Evolutionary conservation across 2,329 filamentous ascomycete species (phyloP), one percentile per base, ranked within the genome.

Genomic region (Aureobasidium vineae): DNA sequence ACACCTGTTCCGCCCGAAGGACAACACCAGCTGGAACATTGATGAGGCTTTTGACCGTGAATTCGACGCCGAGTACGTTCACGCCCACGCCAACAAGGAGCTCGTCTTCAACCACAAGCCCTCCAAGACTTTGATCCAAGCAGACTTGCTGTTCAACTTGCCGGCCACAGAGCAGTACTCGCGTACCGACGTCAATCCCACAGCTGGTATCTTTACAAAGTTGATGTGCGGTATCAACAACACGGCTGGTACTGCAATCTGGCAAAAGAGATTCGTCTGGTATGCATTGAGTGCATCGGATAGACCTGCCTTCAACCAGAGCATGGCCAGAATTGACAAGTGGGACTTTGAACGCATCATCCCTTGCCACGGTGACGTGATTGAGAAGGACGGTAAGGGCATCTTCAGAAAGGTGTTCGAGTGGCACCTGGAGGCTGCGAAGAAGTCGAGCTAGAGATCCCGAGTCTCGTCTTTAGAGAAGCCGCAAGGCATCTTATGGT

Each of bases 351-450:
- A 89, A 70, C 88, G 88, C 45, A 83, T 98, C 60, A 88, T 99
- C 68, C 92, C 94, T 0, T 98, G 94, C 76, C 95, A 99, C 78
- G 95, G 95, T 10, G 95, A 99, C 79, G 88, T 90, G 19, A 87
- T 98, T 70, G 89, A 95, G 76, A 84, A 75, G 1, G 85, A 82
- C 3, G 92, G 85, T 11, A 97, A 96, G 82, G 84, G 84, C 13
- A 81, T 90, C 19, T 96, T 94, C 70, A 80, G 84, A 72, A 91
- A 90, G 76, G 83, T 96, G 15, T 91, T 96, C 78, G 84, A 85
- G 72, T 97, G 93, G 92, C 90, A 96, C 80, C 75, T 96, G 74
- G 80, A 85, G 66, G 79, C 76, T 56, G 74, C 75, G 66, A 76
- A 76, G 69, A 76, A 76, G 69, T 40, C 59, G 21, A 47, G 15